phyloP scores from a whole-genome alignment of 2,329 filamentous ascomycete genomes.

The Fusarium sp. region DNA sequence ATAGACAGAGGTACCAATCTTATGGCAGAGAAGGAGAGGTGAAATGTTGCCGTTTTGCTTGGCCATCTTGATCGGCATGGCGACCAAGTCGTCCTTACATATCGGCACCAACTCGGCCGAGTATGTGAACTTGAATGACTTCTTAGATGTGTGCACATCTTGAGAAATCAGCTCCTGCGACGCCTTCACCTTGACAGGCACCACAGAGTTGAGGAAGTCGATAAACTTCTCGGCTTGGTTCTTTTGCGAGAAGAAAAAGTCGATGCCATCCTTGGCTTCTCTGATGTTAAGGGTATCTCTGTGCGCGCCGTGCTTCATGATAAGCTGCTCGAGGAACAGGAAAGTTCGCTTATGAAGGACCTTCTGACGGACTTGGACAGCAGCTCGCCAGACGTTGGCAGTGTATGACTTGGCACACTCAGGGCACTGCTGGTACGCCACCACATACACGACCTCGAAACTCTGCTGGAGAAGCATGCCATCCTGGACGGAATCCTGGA shows the following conservation, averaged over 20 bases:
- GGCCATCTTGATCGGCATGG: conserved; percentile 89
- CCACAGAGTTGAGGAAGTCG: conserved; percentile 88
- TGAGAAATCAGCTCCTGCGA: conserved; percentile 89
- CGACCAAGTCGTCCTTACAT: conserved; percentile 98
- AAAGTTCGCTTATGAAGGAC: conserved; percentile 91
- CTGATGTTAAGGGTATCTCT: conserved; percentile 98
- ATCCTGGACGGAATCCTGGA: conserved; percentile 79
- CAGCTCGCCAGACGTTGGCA: conserved; percentile 93
- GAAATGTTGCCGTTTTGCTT: conserved; percentile 90
- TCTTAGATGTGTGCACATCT: conserved; percentile 91
- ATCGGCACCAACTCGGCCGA: conserved; percentile 92
- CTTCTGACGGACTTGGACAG: conserved; percentile 96
- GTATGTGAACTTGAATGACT: conserved; percentile 95
- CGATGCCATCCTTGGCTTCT: conserved; percentile 94
- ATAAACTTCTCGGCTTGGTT: conserved; percentile 95
- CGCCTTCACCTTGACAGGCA: conserved; percentile 84
- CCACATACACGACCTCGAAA: conserved; percentile 94
- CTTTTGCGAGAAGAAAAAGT: conserved; percentile 92
- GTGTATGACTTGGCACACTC: conserved; percentile 98
- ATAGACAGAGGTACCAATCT: conserved; percentile 91
- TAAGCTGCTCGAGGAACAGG: conserved; percentile 87
- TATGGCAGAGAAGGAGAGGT: conserved; percentile 87
- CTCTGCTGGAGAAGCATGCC: conserved; percentile 86
- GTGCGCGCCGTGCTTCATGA: conserved; percentile 93
- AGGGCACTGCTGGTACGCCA: conserved; percentile 92